Percentiles rank a stretch among this genome's conserved stretches.
Conservation (phyloP, 2,329 filamentous ascomycete species). For the Plenodomus tracheiphilus region DNA sequence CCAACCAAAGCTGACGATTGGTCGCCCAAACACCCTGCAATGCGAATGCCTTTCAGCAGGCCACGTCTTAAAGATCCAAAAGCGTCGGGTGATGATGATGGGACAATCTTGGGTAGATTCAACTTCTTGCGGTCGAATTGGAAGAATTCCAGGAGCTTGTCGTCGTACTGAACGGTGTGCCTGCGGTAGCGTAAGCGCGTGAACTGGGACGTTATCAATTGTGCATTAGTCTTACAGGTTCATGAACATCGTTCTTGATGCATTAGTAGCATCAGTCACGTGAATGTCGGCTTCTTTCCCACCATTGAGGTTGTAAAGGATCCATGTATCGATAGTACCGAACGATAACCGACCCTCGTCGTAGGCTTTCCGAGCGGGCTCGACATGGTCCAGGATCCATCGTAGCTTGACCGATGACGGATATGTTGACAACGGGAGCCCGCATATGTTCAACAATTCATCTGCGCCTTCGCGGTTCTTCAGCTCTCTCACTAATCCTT, state of each 20-base stretch:
- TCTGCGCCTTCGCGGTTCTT: conserved; percentile 70
- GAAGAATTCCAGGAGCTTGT: conserved; percentile 77
- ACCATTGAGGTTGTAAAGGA: conserved; percentile 82
- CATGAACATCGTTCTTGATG: conserved; percentile 93
- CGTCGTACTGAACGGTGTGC: conserved; percentile 76
- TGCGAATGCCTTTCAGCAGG: conserved; percentile 68
- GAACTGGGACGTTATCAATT: background rate
- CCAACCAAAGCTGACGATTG: conserved; percentile 86
- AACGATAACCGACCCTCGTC: conserved; percentile 77
- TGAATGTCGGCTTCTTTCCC: conserved; percentile 68
- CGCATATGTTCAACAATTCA: conserved; percentile 70
- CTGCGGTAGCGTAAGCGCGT: conserved; percentile 7
- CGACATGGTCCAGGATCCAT: conserved; percentile 77
- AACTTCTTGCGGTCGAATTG: conserved; percentile 73
- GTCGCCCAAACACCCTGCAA: conserved; percentile 84
- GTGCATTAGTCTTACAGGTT: conserved; percentile 58
- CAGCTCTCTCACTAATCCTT: conserved; percentile 74
- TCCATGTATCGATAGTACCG: conserved; percentile 86
- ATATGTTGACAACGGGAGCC: conserved; percentile 84
- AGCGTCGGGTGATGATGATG: conserved; percentile 72
- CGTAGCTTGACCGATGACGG: conserved; percentile 83
- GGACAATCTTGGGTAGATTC: conserved; percentile 78
- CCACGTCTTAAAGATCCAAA: conserved; percentile 72
- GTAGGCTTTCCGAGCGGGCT: conserved; percentile 72
- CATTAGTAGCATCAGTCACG: conserved; percentile 86